Percentiles rank a stretch among this genome's conserved stretches.
These are phyloP conservation scores for Trypanosoma theileri DNA, from an alignment of 208 protist species.

Conservation along the genomic window DNA sequence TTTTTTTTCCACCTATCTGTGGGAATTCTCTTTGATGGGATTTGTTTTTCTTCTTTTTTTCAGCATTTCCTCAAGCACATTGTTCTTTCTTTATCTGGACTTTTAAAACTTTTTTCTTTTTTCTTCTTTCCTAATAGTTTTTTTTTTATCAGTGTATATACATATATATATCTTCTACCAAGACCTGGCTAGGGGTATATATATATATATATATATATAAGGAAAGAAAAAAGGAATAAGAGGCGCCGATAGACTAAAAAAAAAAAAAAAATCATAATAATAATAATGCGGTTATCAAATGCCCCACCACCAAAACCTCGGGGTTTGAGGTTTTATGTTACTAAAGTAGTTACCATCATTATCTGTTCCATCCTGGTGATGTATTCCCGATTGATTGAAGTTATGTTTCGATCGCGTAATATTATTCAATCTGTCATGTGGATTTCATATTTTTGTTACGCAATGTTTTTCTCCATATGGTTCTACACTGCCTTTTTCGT, in stretches of 20 bases:
- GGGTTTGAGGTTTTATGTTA: conserved; percentile 15
- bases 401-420: conserved; percentile 48
- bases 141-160: background rate
- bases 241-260: background rate
- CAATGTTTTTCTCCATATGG: conserved; percentile 70
- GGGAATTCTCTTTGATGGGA: too few relatives aligned
- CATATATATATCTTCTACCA: too few relatives aligned
- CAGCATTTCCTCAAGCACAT: background rate
- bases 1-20: background rate
- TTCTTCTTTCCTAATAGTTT: background rate
- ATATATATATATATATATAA: too few relatives aligned
- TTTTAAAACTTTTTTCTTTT: background rate
- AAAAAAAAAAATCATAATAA: background rate
- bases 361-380: conserved; percentile 14
- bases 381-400: conserved; percentile 38
- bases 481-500: conserved; percentile 54
- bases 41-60: background rate
- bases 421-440: conserved; percentile 43
- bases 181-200: background rate
- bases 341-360: conserved; percentile 11
- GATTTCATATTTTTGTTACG: conserved; percentile 47
- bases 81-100: too few relatives aligned
- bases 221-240: background rate
- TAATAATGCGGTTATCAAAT: conserved; percentile 7
- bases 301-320: background rate